These are phyloP conservation scores for Heterobasidion annosum DNA, from an alignment of 1,284 basidiomycete genomes.

Conservation along the genomic window DNA sequence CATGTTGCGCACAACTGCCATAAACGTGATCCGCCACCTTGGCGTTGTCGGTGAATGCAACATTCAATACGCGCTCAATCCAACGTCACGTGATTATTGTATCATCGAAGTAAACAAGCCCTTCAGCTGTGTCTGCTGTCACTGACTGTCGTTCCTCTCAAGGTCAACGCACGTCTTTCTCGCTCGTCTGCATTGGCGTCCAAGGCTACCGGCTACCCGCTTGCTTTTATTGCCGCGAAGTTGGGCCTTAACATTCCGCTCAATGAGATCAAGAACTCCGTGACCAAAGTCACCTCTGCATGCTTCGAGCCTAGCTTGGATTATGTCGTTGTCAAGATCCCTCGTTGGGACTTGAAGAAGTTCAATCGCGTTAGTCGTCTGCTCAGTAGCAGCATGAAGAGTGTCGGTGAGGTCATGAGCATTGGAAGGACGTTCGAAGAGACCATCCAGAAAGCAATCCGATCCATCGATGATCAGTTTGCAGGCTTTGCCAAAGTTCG, in stretches of 20 bases:
- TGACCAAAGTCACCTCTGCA: constrained; percentile 92
- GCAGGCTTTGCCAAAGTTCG: constrained; percentile 84
- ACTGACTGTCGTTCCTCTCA: neutral
- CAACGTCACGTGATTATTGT: constrained; percentile 92
- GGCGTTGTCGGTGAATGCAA: constrained; percentile 98
- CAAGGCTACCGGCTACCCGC: constrained; percentile 96
- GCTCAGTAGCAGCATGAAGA: constrained; percentile 95
- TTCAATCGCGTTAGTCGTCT: constrained; percentile 87
- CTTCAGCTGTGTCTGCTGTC: neutral
- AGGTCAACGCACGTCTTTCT: constrained; percentile 98
- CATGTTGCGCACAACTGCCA: constrained; percentile 96
- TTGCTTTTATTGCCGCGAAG: constrained; percentile 98
- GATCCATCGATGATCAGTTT: constrained; percentile 94
- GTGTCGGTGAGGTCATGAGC: constrained; percentile 98
- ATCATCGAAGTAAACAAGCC: constrained; percentile 77
- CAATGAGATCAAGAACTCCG: constrained; percentile 96
- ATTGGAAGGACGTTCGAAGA: constrained; percentile 98
- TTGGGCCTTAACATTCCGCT: constrained; percentile 94
- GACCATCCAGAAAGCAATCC: constrained; percentile 96
- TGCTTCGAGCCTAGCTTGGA: constrained; percentile 99
- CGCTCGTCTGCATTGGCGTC: constrained; percentile 97
- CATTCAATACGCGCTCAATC: constrained; percentile 98
- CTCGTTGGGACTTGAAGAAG: constrained; percentile 98
- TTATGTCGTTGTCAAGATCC: constrained; percentile 97
- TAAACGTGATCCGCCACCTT: constrained; percentile 96